Percentiles rank a stretch among this genome's conserved stretches.
Evolutionary conservation across 2,329 filamentous ascomycete species (phyloP).

Genomic region (Aspergillus unguis): DNA sequence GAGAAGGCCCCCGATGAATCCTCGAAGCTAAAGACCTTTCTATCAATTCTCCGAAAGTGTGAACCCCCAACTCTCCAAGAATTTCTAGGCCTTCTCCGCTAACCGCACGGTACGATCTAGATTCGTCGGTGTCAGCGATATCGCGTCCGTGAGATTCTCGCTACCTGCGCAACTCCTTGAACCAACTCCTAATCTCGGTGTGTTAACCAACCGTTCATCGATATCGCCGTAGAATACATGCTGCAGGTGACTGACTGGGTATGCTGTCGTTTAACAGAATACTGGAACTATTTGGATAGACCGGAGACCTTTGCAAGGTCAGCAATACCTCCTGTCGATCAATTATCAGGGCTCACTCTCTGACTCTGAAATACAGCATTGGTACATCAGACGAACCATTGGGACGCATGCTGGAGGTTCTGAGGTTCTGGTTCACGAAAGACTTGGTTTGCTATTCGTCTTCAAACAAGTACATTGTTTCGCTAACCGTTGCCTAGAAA

Average conservation of each 20-base stretch:
- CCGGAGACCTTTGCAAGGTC: conserved; percentile 80
- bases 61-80: background rate
- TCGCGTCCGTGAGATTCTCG: conserved; percentile 93
- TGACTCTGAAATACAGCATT: conserved; percentile 52
- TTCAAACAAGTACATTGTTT: background rate
- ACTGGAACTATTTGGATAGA: conserved; percentile 97
- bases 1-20: conserved; percentile 70
- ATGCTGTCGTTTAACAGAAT: conserved; percentile 56
- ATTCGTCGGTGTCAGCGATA: conserved; percentile 94
- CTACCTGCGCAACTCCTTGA: conserved; percentile 93
- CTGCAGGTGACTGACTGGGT: conserved; percentile 15
- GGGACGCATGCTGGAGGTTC: conserved; percentile 89
- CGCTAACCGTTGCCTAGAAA: conserved; percentile 56
- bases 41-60: conserved; percentile 83
- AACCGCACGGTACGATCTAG: conserved; percentile 47
- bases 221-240: background rate
- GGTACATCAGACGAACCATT: conserved; percentile 88
- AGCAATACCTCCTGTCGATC: conserved; percentile 26
- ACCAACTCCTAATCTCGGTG: conserved; percentile 85
- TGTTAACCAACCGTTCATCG: conserved; percentile 9
- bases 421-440: conserved; percentile 98
- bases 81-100: background rate
- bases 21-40: conserved; percentile 84
- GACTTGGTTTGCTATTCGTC: conserved; percentile 60
- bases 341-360: conserved; percentile 23